Evolutionary conservation across 2,329 filamentous ascomycete genomes (phyloP), one percentile per base, ranked within the genome.

Genomic region (Ophiocordyceps sinensis): DNA sequence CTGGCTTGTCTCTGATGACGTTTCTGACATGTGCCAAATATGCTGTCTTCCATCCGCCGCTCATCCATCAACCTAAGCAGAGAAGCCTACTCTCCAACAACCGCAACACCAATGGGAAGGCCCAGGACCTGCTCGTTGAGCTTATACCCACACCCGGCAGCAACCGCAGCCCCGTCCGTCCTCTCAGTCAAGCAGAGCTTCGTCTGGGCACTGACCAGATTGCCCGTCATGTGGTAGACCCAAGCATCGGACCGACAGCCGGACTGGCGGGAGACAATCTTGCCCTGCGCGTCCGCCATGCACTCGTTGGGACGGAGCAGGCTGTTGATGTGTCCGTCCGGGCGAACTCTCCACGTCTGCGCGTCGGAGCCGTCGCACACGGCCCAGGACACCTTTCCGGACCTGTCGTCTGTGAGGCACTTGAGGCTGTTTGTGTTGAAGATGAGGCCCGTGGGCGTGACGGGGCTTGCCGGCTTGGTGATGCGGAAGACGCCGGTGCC

Each of bases 361-460:
- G 49, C 49, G 45, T 65, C 57, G 0, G 48, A 46, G 9, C 53
- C 66, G 28, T 57, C 52, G 43, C 67, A 70, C 4, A 50, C 44
- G 5, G 48, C 45, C 50, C 62, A 68, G 1, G 29, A 48, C 6
- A 66, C 48, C 7, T 41, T 47, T 8, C 50, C 49, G 2, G 49
- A 44, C 30, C 31, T 38, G 41, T 45, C 34, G 5, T 58, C 61
- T 5, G 64, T 64, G 29, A 71, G 52, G 44, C 65, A 68, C 28
- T 60, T 58, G 10, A 62, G 51, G 2, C 64, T 66, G 19, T 58
- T 62, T 0, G 67, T 68, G 47, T 71, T 70, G 52, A 71, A 68
- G 38, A 71, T 62, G 48, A 66, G 60, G 5, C 68, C 68, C 0
- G 66, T 71, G 0, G 67, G 65, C 9, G 56, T 58, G 14, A 51